phyloP scores from a whole-genome alignment of 2,329 filamentous ascomycete genomes.

The Tricladium varicosporioides region DNA sequence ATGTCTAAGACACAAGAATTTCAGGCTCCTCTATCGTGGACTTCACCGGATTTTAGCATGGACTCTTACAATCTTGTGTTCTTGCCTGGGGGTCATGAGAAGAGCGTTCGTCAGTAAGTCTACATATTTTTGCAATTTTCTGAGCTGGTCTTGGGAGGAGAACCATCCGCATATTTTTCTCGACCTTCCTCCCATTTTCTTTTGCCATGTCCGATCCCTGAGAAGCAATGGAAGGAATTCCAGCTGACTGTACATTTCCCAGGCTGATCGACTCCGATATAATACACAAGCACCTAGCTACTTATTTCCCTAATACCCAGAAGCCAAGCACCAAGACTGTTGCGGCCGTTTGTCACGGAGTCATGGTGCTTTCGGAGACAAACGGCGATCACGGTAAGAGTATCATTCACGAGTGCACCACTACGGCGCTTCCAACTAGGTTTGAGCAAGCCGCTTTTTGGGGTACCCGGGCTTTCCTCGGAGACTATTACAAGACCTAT shows the following conservation, averaged over 20 bases:
- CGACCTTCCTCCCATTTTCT: no score
- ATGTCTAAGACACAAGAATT: constrained; percentile 44
- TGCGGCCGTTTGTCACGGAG: constrained; percentile 52
- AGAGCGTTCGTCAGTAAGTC: constrained; percentile 42
- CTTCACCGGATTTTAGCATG: constrained; percentile 42
- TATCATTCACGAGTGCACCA: constrained; percentile 45
- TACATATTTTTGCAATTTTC: no score
- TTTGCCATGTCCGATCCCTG: no score
- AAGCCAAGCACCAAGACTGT: constrained; percentile 44
- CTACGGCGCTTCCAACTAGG: constrained; percentile 46
- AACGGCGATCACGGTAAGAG: constrained; percentile 42
- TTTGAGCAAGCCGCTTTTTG: constrained; percentile 51
- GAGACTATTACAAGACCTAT: constrained; percentile 57
- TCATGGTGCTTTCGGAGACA: constrained; percentile 47
- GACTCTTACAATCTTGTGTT: constrained; percentile 47
- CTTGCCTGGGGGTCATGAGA: constrained; percentile 53
- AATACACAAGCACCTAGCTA: constrained; percentile 43
- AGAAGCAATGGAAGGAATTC: no score
- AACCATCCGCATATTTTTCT: no score
- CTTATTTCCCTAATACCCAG: constrained; percentile 47
- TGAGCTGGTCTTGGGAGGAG: no score
- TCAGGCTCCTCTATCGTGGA: constrained; percentile 45
- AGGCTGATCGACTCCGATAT: constrained; percentile 45
- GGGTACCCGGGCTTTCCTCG: constrained; percentile 47
- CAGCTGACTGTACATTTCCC: no score